A percentile compares a stretch with the other conserved stretches of the same genome.
phyloP scores from a whole-genome alignment of 441 rosid genomes.

The Jatropha multifida region DNA sequence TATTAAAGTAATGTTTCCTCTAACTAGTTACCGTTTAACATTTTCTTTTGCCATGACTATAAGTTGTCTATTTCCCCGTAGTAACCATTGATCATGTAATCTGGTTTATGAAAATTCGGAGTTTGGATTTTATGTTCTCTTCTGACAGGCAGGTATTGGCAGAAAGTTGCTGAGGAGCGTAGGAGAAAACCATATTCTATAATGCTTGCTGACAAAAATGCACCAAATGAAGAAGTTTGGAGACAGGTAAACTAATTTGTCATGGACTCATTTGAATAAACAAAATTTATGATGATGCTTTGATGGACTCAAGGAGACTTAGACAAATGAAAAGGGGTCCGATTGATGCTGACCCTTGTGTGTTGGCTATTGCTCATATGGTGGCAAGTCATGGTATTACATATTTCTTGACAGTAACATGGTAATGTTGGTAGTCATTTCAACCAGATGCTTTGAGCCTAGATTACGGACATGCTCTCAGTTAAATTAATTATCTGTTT shows the following conservation, averaged over 20 bases:
- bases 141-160: conserved; percentile 83
- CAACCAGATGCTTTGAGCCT: not conserved
- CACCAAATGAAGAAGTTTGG: conserved; percentile 99
- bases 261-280: not conserved
- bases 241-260: conserved; percentile 59
- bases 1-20: not conserved
- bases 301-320: not conserved
- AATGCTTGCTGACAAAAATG: conserved; percentile 97
- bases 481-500: not conserved
- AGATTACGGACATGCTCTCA: not conserved
- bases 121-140: not conserved
- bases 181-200: conserved; percentile 76
- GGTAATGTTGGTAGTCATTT: not conserved
- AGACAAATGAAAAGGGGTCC: conserved; percentile 2
- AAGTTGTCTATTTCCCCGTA: not conserved
- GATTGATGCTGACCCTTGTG: not conserved
- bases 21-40: not conserved
- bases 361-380: not conserved
- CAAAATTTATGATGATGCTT: not conserved
- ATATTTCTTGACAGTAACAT: not conserved
- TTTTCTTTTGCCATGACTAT: not conserved
- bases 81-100: not conserved
- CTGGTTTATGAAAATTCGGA: not conserved
- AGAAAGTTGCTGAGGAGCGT: conserved; percentile 72
- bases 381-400: not conserved